phyloP scores from a whole-genome alignment of 345 rosid genomes.

The Eucalyptus erythrocorys region DNA sequence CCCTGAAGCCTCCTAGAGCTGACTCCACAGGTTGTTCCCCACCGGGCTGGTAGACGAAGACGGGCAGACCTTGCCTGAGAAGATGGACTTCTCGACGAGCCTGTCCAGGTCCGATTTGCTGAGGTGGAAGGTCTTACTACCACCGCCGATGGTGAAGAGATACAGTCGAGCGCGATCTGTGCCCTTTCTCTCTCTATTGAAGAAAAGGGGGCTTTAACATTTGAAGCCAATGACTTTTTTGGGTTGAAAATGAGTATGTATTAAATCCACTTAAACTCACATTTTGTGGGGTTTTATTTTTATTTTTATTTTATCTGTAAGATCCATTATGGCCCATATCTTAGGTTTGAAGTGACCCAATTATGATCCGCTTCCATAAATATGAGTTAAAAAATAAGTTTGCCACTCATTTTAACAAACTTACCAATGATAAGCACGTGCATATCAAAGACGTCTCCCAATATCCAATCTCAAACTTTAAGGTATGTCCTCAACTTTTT shows the following conservation, averaged over 20 bases:
- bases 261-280: neutral
- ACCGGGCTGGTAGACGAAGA: constrained; percentile 54
- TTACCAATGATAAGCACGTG: neutral
- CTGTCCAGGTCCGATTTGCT: constrained; percentile 41
- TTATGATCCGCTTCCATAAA: neutral
- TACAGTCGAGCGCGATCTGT: neutral
- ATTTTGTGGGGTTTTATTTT: neutral
- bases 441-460: neutral
- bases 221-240: neutral
- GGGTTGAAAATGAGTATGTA: neutral
- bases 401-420: neutral
- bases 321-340: neutral
- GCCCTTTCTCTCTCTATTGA: neutral
- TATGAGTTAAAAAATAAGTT: neutral
- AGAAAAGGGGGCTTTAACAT: neutral
- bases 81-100: constrained; percentile 46
- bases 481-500: neutral
- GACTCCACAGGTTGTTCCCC: constrained; percentile 57
- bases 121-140: constrained; percentile 69
- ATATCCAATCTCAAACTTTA: neutral
- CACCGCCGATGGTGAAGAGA: constrained; percentile 1
- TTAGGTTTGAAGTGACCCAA: neutral
- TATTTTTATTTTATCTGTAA: fast-evolving
- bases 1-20: constrained; percentile 54
- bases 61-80: constrained; percentile 36